Evolutionary conservation across 306 rosid genomes (phyloP), one percentile per base, ranked within the genome.

Genomic region (Sicyos edulis): DNA sequence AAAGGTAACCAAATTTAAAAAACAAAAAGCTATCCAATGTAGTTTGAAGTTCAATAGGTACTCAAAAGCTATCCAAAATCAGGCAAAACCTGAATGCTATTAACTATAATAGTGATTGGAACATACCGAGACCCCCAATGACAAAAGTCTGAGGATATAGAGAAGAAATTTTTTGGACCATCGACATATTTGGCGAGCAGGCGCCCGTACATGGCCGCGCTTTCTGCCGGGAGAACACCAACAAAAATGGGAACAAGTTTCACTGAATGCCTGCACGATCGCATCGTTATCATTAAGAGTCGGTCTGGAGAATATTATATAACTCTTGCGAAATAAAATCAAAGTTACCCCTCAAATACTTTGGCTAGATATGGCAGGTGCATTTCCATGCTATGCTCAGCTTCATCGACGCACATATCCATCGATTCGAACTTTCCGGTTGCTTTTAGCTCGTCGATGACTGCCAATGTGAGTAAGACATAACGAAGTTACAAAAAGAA

Each of bases 371-470:
- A 95, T 21, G 99, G 99, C 81, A 95, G 80, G 77, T 95, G 99
- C 97, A 95, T 95, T 85, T 95, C 99, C 97, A 95, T 91, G 88
- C 99, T 95, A 77, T 95, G 99, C 80, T 95, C 99, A 76, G 95
- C 97, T 85, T 95, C 99, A 78, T 95, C 99, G 59, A 86, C 70
- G 7, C 57, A 85, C 67, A 91, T 89, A 82, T 83, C 85, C 97
- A 95, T 95, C 74, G 54, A 66, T 62, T 87, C 99, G 76, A 95
- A 91, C 59, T 86, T 84, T 47, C 92, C 97, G 0, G 91, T 86
- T 12, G 99, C 96, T 83, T 88, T 95, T 75, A 95, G 92, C 79
- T 89, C 85, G 85, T 89, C 88, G 15, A 63, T 87, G 50, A 91
- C 99, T 95, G 85, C 71, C 10, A 58, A 70, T 79, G 73, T n/a